phyloP scores from a whole-genome alignment of 2,329 filamentous ascomycete genomes.

The Metarhizium album region DNA sequence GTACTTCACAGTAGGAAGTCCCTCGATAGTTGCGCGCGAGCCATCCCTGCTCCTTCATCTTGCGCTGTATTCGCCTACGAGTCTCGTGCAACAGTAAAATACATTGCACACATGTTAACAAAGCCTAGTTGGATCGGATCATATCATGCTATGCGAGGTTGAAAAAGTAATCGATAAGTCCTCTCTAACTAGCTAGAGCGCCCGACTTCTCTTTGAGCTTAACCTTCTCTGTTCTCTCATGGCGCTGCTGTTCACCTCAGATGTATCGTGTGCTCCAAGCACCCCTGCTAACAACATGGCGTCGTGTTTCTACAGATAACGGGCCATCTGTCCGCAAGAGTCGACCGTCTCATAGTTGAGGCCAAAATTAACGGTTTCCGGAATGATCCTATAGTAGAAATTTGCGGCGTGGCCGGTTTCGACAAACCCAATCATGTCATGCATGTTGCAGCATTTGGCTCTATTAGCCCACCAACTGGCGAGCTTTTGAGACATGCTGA shows the following conservation, averaged over 20 bases:
- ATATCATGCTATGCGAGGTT: too few species aligned
- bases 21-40: too few species aligned
- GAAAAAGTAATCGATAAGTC: too few species aligned
- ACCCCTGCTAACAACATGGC: background rate
- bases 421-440: constrained; percentile 2
- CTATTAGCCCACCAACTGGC: background rate
- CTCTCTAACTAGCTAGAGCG: too few species aligned
- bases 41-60: too few species aligned
- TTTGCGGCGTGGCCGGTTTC: background rate
- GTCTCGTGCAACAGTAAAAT: too few species aligned
- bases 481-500: background rate
- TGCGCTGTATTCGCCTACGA: too few species aligned
- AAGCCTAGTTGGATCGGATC: too few species aligned
- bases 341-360: constrained; percentile 2
- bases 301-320: background rate
- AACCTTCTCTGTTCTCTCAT: too few species aligned
- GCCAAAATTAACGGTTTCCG: background rate
- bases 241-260: background rate
- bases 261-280: background rate
- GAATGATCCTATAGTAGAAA: constrained; percentile 2
- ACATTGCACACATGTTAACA: too few species aligned
- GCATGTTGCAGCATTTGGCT: background rate
- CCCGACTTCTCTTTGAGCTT: too few species aligned
- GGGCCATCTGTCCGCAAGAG: constrained; percentile 1
- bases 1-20: too few species aligned